Base-by-base conservation (phyloP, 306 rosid genomes). In the Citrullus amarus region DNA sequence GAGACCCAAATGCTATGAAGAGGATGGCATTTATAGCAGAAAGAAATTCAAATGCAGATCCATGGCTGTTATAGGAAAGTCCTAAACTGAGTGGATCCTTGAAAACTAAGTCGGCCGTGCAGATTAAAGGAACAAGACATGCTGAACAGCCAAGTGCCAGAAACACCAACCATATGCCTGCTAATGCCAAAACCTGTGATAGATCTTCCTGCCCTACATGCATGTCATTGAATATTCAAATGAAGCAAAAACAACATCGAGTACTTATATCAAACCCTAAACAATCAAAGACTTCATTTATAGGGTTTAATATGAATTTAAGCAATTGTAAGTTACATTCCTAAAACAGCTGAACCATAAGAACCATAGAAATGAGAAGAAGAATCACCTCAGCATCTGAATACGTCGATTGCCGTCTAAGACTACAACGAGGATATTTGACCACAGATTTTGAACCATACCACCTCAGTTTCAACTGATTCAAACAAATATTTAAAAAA, bases 201-300 rank as follows among this genome's bases (percentile, higher is more conserved):
- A 86, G 62, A 82, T 95, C 99, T 88, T 86, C 97, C 99, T 95
- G 99, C 97, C 97, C 97, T 95, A 95, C 98, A 89, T 83, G 89
- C 98, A 89, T 83, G 89, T 84, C 95, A 86, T 81, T 86, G 89
- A 89, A 88, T 89, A 88, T 84, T 87, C 82, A 85, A 87, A 85
- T 22, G 82, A 79, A 80, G 87, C 14, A 53, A 48, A 48, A 48
- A 48, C 54, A 48, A 48, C 54, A 48, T 48, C 5, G 54, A 48
- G 13, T 53, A 53, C 17, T 53, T 53, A 53, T 53, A 53, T 16
- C 9, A 16, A 53, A 53, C 6, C n/a, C n/a, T 9, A 46, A 46
- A 46, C 51, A 10, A 46, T 46, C 13, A 43, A 43, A 8, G 8
- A 43, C 57, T 16, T 53, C 8, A 53, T 16, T 53, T 53, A 16